Base-by-base conservation (phyloP, 192 early-diverging fungal species). In the Coemansia sp. region DNA sequence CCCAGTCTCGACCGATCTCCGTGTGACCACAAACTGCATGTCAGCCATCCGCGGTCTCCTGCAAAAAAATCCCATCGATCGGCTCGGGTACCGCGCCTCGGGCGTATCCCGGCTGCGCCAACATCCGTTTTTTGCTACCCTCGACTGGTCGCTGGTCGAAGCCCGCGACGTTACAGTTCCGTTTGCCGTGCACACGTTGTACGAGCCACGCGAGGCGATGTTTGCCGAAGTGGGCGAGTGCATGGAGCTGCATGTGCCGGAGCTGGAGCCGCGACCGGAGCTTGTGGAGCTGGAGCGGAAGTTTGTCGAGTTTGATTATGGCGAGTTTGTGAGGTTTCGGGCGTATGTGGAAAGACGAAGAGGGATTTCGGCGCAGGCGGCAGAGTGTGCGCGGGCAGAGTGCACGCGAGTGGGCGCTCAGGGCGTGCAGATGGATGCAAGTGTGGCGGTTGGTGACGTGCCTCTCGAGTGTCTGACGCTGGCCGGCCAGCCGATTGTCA, bases 201-300 rank as follows among this genome's bases (percentile, higher is more conserved):
- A 1, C 24, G 18, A n/a, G 40, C 40, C 15, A 10, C 12, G 40
- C 3, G 40, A 12, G 40, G 4, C 15, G 40, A 44, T 93, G 46
- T 65, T 95, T 21, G 93, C 94, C 62, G 94, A 95, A 56, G 15
- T 23, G 3, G 31, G 46, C 50, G 49, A 50, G 3, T 44, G 61
- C 36, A 76, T 95, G 4, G 64, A 96, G 34, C 77, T 95, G 24
- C 93, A 93, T 61, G 93, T 94, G 61, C 91, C 91, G 42, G 91
- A 88, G 1, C 76, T 96, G 3, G 60, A 17, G 20, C 53, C 53
- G 2, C 11, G 3, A 0, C 24, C 28, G 6, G 53, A 31, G 15
- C 26, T 31, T 5, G 53, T 34, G n/a, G 53, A 34, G 17, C 84
- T 93, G 25, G 89, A 93, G 64, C 84, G 82, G 11, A 80, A 85